Conservation (phyloP, 1,284 basidiomycete species). For the Leccinum subatratum region DNA sequence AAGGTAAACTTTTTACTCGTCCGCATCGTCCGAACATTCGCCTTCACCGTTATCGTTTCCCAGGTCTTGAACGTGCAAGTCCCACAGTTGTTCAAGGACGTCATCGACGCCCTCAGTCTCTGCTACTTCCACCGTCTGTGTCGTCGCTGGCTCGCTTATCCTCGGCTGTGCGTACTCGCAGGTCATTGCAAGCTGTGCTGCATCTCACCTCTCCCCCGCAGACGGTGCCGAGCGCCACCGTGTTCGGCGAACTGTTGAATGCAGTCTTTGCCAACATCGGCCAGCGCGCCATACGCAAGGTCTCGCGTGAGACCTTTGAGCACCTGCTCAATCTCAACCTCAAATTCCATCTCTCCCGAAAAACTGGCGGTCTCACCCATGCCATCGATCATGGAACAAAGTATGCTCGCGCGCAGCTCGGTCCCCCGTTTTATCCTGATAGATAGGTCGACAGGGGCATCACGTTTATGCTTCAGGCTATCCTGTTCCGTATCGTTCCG, state of each 20-base stretch:
- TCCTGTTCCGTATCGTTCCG: slow-evolving; percentile 93
- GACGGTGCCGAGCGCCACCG: slow-evolving; percentile 87
- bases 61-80: slow-evolving; percentile 95
- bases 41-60: slow-evolving; percentile 3
- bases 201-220: slow-evolving; percentile 33
- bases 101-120: slow-evolving; percentile 87
- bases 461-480: slow-evolving; percentile 89
- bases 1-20: slow-evolving; percentile 59
- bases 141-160: slow-evolving; percentile 84
- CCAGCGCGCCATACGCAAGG: slow-evolving; percentile 89
- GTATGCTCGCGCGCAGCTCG: slow-evolving; percentile 37
- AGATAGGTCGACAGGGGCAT: slow-evolving; percentile 68
- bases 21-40: neutral
- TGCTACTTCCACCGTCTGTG: slow-evolving; percentile 79
- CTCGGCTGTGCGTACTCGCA: slow-evolving; percentile 72
- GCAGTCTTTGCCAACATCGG: slow-evolving; percentile 96
- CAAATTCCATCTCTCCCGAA: slow-evolving; percentile 87
- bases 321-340: slow-evolving; percentile 90
- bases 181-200: neutral
- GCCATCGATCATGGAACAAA: slow-evolving; percentile 98
- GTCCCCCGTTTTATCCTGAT: neutral
- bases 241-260: slow-evolving; percentile 90
- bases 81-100: slow-evolving; percentile 89
- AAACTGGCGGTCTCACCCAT: slow-evolving; percentile 92
- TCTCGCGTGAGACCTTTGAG: slow-evolving; percentile 90